A percentile compares a stretch with the other conserved stretches of the same genome.
Conservation (phyloP, 352 stramenopile species). For the Phytophthora boehmeriae region DNA sequence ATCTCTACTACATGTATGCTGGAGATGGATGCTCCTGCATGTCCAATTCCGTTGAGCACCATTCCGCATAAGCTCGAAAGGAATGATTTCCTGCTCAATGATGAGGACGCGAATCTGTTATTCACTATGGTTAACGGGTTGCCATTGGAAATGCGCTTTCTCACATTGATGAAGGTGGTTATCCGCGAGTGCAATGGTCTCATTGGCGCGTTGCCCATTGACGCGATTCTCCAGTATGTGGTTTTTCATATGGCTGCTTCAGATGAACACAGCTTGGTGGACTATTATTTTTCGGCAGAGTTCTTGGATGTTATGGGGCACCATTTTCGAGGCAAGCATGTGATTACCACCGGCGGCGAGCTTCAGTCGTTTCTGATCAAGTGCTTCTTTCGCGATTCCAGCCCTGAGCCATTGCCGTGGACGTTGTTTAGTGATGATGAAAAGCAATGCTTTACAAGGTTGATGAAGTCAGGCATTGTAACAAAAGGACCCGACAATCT, state of each 20-base stretch:
- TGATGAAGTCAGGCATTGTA: slow-evolving; percentile 10
- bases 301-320: neutral
- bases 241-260: no score
- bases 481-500: neutral
- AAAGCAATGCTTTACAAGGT: neutral
- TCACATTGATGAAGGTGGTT: neutral
- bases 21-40: neutral
- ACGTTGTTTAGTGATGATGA: neutral
- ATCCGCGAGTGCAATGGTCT: neutral
- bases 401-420: neutral
- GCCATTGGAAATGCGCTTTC: neutral
- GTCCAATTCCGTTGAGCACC: neutral
- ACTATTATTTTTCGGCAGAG: slow-evolving; percentile 3
- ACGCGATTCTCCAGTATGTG: no score
- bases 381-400: neutral
- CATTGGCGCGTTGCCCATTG: neutral
- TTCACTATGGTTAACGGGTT: neutral
- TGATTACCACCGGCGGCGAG: neutral
- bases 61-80: neutral
- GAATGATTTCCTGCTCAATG: neutral
- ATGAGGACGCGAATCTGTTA: neutral
- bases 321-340: slow-evolving; percentile 1
- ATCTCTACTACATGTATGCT: neutral
- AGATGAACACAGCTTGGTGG: neutral
- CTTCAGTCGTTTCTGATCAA: slow-evolving; percentile 1